These are phyloP conservation scores for Phylloboletellus chloephorus DNA, from an alignment of 1,284 basidiomycete genomes.

Conservation along the genomic window DNA sequence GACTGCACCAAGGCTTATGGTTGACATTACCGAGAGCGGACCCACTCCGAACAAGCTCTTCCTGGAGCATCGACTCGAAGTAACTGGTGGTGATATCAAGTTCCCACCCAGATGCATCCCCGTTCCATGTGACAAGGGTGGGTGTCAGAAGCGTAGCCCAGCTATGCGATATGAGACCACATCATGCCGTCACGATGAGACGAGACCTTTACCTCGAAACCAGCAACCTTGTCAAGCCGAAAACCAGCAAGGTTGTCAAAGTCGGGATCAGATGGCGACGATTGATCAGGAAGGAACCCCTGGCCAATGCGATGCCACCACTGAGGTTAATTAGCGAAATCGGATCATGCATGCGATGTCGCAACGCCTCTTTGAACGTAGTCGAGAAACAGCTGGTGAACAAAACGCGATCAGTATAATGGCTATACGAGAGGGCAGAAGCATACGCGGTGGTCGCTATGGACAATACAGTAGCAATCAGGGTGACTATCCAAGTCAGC, in stretches of 20 bases:
- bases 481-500: constrained; percentile 9
- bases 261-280: constrained; percentile 3
- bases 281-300: constrained; percentile 6
- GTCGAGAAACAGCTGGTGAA: constrained; percentile 9
- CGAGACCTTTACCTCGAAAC: constrained; percentile 11
- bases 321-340: constrained; percentile 12
- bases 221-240: constrained; percentile 12
- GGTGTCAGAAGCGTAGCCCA: constrained; percentile 16
- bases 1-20: no score
- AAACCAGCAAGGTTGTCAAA: constrained; percentile 4
- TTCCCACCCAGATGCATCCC: constrained; percentile 5
- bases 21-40: constrained; percentile 1
- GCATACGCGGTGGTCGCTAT: constrained; percentile 7
- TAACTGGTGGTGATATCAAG: constrained; percentile 12
- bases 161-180: constrained; percentile 2
- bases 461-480: constrained; percentile 13
- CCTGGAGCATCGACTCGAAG: constrained; percentile 7
- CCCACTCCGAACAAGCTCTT: constrained; percentile 8
- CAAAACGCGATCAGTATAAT: background rate
- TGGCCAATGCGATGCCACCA: constrained; percentile 10
- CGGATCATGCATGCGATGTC: constrained; percentile 14
- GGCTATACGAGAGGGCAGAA: background rate
- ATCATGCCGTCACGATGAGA: background rate
- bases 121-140: constrained; percentile 2
- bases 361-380: constrained; percentile 14